A percentile compares a stretch with the other conserved stretches of the same genome.
Evolutionary conservation across 2,329 filamentous ascomycete genomes (phyloP).

Genomic region (Monosporascus sp.): DNA sequence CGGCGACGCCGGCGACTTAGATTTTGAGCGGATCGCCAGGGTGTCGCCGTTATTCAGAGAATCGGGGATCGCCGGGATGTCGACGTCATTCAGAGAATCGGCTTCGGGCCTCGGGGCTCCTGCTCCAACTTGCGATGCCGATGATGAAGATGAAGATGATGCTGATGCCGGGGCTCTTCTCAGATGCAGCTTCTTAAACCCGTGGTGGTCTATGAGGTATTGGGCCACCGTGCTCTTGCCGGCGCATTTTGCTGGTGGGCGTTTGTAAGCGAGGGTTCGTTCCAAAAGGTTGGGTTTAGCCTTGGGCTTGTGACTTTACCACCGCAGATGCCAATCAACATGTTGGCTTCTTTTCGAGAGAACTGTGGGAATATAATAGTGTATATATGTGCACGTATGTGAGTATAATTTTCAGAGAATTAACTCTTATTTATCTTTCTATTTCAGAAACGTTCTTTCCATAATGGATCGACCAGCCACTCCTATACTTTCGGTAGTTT

Average conservation of each 20-base stretch:
- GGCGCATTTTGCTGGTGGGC: slow-evolving; percentile 71
- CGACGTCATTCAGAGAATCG: not conserved
- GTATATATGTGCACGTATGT: too few relatives aligned
- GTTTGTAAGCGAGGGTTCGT: slow-evolving; percentile 9
- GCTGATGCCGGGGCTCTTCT: slow-evolving; percentile 9
- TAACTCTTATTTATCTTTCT: too few relatives aligned
- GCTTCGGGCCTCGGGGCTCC: not conserved
- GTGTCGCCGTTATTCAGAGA: not conserved
- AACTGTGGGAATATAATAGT: too few relatives aligned
- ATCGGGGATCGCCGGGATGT: too few relatives aligned
- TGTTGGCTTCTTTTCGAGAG: slow-evolving; percentile 28
- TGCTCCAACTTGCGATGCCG: not conserved
- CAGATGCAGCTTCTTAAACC: slow-evolving; percentile 70
- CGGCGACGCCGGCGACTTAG: slow-evolving; percentile 1
- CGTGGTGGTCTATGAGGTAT: slow-evolving; percentile 79
- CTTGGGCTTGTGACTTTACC: slow-evolving; percentile 39
- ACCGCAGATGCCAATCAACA: slow-evolving; percentile 75
- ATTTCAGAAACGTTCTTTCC: too few relatives aligned
- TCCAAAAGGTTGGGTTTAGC: not conserved
- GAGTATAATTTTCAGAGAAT: too few relatives aligned
- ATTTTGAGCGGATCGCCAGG: not conserved
- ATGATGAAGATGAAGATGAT: slow-evolving; percentile 1
- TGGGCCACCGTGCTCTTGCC: slow-evolving; percentile 87
- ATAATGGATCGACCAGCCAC: too few relatives aligned
- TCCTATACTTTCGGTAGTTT: not conserved